phyloP scores from a whole-genome alignment of 331 rosid genomes.

The Acacia pycnantha region DNA sequence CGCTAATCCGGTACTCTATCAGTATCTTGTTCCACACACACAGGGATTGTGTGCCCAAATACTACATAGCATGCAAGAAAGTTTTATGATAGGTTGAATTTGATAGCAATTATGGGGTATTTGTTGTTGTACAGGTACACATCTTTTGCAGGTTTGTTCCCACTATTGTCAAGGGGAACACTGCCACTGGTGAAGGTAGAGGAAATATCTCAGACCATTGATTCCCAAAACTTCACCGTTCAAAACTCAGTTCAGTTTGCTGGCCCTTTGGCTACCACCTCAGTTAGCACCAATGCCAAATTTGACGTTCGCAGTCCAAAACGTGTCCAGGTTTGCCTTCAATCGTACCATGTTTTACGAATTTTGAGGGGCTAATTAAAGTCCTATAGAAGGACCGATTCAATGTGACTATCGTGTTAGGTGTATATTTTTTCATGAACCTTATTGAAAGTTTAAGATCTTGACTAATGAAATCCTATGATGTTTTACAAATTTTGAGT shows the following conservation, averaged over 20 bases:
- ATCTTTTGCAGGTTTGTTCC: constrained; percentile 75
- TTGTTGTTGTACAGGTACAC: constrained; percentile 61
- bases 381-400: not conserved
- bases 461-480: not conserved
- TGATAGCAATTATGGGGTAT: not conserved
- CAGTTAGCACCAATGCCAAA: constrained; percentile 72
- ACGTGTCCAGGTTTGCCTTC: constrained; percentile 68
- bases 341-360: not conserved
- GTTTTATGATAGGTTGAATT: not conserved
- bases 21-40: not conserved
- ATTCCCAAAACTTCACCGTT: constrained; percentile 58
- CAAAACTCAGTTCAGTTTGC: constrained; percentile 80
- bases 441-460: not conserved
- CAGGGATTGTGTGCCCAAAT: not conserved
- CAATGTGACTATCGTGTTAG: not conserved
- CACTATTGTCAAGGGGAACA: constrained; percentile 69
- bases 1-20: no score
- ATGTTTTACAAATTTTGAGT: not conserved
- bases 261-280: constrained; percentile 84
- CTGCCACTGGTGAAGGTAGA: constrained; percentile 71
- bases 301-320: constrained; percentile 87
- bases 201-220: constrained; percentile 89
- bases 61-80: not conserved
- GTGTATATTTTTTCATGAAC: not conserved
- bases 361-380: not conserved